These are phyloP conservation scores for Ligustrum vulgare DNA, from an alignment of 257 asterid genomes.

Conservation along the genomic window DNA sequence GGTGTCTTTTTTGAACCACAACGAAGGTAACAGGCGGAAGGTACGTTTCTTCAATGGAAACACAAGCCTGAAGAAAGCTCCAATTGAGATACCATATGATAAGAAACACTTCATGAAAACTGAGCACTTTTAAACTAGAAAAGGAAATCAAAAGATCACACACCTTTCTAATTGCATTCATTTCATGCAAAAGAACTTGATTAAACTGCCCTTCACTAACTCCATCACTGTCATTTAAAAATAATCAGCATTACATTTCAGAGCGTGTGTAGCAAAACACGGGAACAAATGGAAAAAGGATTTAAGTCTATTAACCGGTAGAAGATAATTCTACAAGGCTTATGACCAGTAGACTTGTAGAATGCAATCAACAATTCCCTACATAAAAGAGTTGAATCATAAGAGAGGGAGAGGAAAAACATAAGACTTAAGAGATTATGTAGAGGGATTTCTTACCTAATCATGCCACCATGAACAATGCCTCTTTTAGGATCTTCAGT, in stretches of 20 bases:
- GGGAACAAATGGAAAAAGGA: neutral
- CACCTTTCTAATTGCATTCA: constrained; percentile 75
- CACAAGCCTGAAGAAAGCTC: constrained; percentile 61
- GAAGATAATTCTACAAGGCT: constrained; percentile 68
- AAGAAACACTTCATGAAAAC: neutral
- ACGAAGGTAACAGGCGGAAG: constrained; percentile 66
- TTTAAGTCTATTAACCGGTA: constrained; percentile 45
- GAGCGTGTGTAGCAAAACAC: neutral
- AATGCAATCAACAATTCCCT: constrained; percentile 65
- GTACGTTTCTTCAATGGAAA: constrained; percentile 43
- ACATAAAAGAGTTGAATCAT: constrained; percentile 14
- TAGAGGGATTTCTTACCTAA: constrained; percentile 38
- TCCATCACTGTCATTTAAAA: constrained; percentile 63
- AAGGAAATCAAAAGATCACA: neutral
- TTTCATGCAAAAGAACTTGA: constrained; percentile 66
- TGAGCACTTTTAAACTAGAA: neutral
- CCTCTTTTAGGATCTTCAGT: constrained; percentile 42
- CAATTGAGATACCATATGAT: neutral
- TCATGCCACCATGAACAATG: constrained; percentile 55
- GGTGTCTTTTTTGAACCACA: constrained; percentile 94
- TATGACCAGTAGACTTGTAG: constrained; percentile 26
- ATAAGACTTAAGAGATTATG: neutral
- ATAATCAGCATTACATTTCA: neutral
- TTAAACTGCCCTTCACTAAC: constrained; percentile 83
- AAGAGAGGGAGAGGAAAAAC: neutral